Conservation (phyloP, 495 filamentous ascomycete genomes). For the Aspergillus indologenus region DNA sequence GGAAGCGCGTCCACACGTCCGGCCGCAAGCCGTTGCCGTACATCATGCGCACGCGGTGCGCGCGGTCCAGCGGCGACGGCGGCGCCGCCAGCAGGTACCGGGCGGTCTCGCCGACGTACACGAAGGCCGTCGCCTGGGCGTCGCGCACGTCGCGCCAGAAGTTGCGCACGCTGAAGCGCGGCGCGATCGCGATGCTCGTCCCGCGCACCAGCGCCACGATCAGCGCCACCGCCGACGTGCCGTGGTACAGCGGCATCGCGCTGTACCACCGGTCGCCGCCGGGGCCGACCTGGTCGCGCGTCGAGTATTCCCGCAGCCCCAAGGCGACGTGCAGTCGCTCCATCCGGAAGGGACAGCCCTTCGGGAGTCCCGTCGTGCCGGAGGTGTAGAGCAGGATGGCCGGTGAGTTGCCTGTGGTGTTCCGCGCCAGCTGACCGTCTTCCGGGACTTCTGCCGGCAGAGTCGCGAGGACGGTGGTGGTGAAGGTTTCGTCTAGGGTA, state of each 20-base stretch:
- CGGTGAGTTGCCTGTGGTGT: slow-evolving; percentile 48
- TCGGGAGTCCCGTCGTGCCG: slow-evolving; percentile 65
- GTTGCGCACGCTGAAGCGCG: slow-evolving; percentile 63
- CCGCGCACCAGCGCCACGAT: slow-evolving; percentile 56
- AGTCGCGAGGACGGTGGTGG: slow-evolving; percentile 45
- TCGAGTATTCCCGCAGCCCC: slow-evolving; percentile 22
- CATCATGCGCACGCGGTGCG: slow-evolving; percentile 64
- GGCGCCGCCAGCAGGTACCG: slow-evolving; percentile 72
- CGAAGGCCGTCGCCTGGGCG: slow-evolving; percentile 64
- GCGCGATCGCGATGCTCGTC: slow-evolving; percentile 62
- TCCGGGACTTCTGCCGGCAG: slow-evolving; percentile 47
- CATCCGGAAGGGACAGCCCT: slow-evolving; percentile 56
- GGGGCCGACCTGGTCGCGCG: slow-evolving; percentile 35
- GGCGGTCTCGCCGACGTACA: slow-evolving; percentile 81
- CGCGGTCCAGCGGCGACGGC: slow-evolving; percentile 57
- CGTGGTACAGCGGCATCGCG: slow-evolving; percentile 82
- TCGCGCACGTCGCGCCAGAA: slow-evolving; percentile 78
- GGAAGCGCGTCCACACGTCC: slow-evolving; percentile 71
- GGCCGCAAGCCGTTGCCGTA: slow-evolving; percentile 77
- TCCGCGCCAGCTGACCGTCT: slow-evolving; percentile 42
- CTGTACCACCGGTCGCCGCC: slow-evolving; percentile 64
- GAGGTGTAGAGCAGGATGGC: slow-evolving; percentile 68
- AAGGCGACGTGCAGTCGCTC: slow-evolving; percentile 30
- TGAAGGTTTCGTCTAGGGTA: slow-evolving; percentile 46
- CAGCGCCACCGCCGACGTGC: slow-evolving; percentile 60